Conservation (phyloP, 2,329 filamentous ascomycete species). For the Chaetomium strumarium region DNA sequence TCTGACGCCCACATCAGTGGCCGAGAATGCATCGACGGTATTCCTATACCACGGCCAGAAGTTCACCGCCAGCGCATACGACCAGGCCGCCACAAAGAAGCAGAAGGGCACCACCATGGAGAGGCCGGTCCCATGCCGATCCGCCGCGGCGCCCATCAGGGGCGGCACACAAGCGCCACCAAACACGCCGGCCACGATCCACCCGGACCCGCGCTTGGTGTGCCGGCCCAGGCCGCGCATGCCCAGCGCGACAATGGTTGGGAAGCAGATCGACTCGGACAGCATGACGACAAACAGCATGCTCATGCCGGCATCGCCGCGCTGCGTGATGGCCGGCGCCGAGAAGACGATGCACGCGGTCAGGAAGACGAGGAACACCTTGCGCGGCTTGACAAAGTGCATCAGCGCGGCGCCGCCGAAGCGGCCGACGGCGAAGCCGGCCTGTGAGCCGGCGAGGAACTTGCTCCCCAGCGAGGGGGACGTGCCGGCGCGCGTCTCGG, state of each 20-base stretch:
- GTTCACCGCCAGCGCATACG: conserved; percentile 57
- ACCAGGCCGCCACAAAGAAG: conserved; percentile 52
- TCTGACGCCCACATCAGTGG: conserved; percentile 36
- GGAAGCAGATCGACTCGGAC: conserved; percentile 77
- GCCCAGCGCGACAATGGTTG: conserved; percentile 71
- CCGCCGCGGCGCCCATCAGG: conserved; percentile 62
- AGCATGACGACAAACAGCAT: conserved; percentile 68
- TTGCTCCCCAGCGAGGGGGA: conserved; percentile 50
- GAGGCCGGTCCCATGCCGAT: conserved; percentile 52
- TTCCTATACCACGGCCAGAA: conserved; percentile 58
- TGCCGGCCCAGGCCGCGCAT: conserved; percentile 71
- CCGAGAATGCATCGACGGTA: conserved; percentile 54
- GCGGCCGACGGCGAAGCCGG: conserved; percentile 64
- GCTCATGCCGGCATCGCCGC: conserved; percentile 43
- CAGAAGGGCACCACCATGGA: conserved; percentile 61
- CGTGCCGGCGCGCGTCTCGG: conserved; percentile 51
- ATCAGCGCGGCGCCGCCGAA: conserved; percentile 64
- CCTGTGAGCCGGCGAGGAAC: conserved; percentile 69
- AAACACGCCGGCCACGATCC: conserved; percentile 63
- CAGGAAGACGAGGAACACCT: conserved; percentile 62
- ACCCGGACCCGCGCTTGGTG: conserved; percentile 70
- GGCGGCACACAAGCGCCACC: conserved; percentile 72
- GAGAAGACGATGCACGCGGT: conserved; percentile 59
- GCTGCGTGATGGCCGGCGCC: conserved; percentile 41
- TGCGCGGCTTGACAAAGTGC: conserved; percentile 59